A percentile compares a stretch with the other conserved stretches of the same genome.
Evolutionary conservation across 2,329 filamentous ascomycete genomes (phyloP).

Genomic region (Fonsecaea multimorphosa): DNA sequence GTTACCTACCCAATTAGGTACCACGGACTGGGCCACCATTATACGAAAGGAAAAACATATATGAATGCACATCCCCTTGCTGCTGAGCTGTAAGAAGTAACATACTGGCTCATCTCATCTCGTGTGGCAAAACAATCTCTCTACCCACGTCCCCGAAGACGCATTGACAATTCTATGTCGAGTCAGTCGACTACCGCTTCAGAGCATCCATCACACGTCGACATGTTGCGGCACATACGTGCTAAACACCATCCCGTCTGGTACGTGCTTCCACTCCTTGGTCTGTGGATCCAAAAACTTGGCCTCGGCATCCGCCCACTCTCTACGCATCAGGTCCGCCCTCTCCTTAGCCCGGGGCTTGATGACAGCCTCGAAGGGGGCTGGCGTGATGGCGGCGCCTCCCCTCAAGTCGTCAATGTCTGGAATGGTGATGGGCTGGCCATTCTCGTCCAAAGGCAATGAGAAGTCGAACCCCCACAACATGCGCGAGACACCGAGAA

Average conservation of each 20-base stretch:
- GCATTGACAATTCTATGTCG: too few species aligned
- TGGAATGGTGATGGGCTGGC: constrained; percentile 24
- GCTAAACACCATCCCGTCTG: constrained; percentile 29
- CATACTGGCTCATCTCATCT: too few species aligned
- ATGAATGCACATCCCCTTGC: too few species aligned
- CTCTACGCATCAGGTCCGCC: neutral
- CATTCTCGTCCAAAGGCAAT: constrained; percentile 22
- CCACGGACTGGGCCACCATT: too few species aligned
- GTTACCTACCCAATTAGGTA: too few species aligned
- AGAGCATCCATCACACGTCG: neutral
- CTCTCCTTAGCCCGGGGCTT: neutral
- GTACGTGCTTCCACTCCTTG: constrained; percentile 41
- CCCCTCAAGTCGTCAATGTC: constrained; percentile 18
- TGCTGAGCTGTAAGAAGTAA: too few species aligned
- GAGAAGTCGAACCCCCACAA: constrained; percentile 44
- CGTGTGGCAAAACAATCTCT: too few species aligned
- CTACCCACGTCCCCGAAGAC: too few species aligned
- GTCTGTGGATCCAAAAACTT: constrained; percentile 39
- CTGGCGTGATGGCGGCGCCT: neutral
- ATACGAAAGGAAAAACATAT: too few species aligned
- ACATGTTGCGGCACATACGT: constrained; percentile 9
- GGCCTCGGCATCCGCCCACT: neutral
- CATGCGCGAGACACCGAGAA: constrained; percentile 39
- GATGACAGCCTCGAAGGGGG: neutral
- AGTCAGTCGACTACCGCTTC: too few species aligned